Conservation (phyloP, 192 early-diverging fungal genomes). For the Phlyctochytrium bullatum region DNA sequence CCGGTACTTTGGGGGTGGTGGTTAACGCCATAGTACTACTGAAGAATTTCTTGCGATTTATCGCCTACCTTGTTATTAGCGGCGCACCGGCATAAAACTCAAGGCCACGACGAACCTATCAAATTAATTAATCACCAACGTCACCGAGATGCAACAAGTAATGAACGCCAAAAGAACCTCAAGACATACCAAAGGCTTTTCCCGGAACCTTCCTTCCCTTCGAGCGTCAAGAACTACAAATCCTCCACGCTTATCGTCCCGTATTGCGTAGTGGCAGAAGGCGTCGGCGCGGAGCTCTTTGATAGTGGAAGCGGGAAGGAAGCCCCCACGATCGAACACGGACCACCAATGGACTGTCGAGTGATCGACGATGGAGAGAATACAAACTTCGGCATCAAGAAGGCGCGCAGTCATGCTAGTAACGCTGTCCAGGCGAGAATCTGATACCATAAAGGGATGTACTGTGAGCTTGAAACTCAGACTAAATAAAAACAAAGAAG, state of each 20-base stretch:
- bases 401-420: conserved; percentile 16
- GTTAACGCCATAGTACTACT: no score
- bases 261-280: conserved; percentile 27
- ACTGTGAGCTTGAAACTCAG: neutral
- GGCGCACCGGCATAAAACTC: conserved; percentile 24
- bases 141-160: neutral
- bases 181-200: conserved; percentile 13
- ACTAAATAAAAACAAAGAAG: neutral
- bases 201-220: conserved; percentile 17
- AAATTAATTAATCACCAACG: neutral
- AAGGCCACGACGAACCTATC: conserved; percentile 1
- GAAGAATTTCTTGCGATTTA: no score
- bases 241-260: conserved; percentile 12
- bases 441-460: neutral
- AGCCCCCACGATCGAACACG: conserved; percentile 13
- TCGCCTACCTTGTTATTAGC: conserved; percentile 18
- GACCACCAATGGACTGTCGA: conserved; percentile 16
- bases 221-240: conserved; percentile 27
- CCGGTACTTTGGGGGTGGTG: conserved; percentile 15
- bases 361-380: conserved; percentile 14
- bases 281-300: conserved; percentile 14
- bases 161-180: no score
- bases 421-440: conserved; percentile 18
- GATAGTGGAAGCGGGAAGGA: neutral
- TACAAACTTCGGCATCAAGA: conserved; percentile 17